Conservation (phyloP, 345 rosid species). For the Camelina hispida region DNA sequence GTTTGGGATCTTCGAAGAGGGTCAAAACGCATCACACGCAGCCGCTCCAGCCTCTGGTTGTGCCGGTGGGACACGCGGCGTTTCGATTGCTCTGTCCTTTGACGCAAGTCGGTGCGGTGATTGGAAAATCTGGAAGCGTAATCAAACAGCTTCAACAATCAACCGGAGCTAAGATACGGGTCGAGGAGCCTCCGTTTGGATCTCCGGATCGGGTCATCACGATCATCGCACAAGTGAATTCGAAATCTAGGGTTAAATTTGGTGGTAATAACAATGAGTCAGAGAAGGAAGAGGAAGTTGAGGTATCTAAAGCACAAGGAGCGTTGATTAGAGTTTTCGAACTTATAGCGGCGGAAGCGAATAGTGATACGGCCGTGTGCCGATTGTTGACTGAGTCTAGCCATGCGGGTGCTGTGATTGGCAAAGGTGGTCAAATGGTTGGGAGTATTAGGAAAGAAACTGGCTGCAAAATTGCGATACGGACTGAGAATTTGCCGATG, state of each 20-base stretch:
- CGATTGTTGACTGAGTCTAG: slow-evolving; percentile 70
- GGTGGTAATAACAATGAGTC: slow-evolving; percentile 25
- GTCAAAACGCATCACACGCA: slow-evolving; percentile 50
- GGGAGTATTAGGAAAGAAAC: slow-evolving; percentile 78
- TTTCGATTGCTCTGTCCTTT: slow-evolving; percentile 78
- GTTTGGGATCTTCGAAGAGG: slow-evolving; percentile 63
- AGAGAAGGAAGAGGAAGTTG: slow-evolving; percentile 49
- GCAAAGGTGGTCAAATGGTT: slow-evolving; percentile 87
- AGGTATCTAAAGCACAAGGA: slow-evolving; percentile 81
- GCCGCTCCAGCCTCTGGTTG: slow-evolving; percentile 42
- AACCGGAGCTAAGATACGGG: slow-evolving; percentile 78
- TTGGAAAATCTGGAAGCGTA: slow-evolving; percentile 79
- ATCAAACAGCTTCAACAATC: slow-evolving; percentile 81
- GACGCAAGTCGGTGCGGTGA: slow-evolving; percentile 79
- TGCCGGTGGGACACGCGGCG: slow-evolving; percentile 64
- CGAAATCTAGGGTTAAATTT: slow-evolving; percentile 30
- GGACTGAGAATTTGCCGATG: slow-evolving; percentile 68
- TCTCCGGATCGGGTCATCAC: slow-evolving; percentile 74
- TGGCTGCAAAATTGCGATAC: slow-evolving; percentile 69
- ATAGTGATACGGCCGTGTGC: slow-evolving; percentile 62
- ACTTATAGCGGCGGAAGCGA: slow-evolving; percentile 51
- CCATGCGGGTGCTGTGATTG: slow-evolving; percentile 81
- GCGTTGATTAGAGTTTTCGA: slow-evolving; percentile 79
- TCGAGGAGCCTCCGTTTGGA: slow-evolving; percentile 72
- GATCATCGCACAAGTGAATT: slow-evolving; percentile 51